Evolutionary conservation across 2,329 filamentous ascomycete genomes (phyloP), one percentile per base, ranked within the genome.

Genomic region (Rutstroemia sp.): DNA sequence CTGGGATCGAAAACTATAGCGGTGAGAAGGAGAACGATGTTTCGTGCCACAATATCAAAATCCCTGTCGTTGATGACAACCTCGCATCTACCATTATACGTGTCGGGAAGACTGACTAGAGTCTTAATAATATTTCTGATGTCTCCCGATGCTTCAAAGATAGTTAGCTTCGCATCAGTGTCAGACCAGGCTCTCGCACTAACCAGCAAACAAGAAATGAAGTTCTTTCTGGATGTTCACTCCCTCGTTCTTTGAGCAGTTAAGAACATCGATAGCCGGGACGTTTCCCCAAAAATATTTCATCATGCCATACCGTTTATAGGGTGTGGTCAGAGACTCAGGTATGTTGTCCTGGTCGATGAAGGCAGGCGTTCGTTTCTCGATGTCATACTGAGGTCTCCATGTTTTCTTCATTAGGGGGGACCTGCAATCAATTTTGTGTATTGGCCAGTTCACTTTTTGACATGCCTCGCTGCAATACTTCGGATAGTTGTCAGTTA

Each of bases 121-220:
- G 6, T 58, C 60, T 72, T 72, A 54, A 78, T 56, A 4, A 75
- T 61, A 55, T 78, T 76, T 42, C 75, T 66, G 5, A 72, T 54
- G 57, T 77, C 73, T 6, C 73, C 75, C 9, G 75, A 77, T 4
- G 54, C 48, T 56, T 12, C 14, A n/a, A 8, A 7, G 23, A 10
- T 17, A 10, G 17, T 56, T 21, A 56, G 48, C 14, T 7, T 5
- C 16, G 2, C 5, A 9, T 56, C 3, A 9, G 5, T 27, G 8
- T 27, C 25, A 6, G 2, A 16, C 9, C 14, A n/a, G 14, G 2
- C 16, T 40, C 9, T 9, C 8, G 27, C 2, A 3, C 34, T 38
- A 44, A 51, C 54, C 54, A 12, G 48, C 48, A 45, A 56, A 51
- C 7, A 56, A 6, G 5, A 56, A 14, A 46, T 51, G 27, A 7